Percentiles rank a stretch among this genome's conserved stretches.
phyloP scores from a whole-genome alignment of 1,284 basidiomycete genomes.

The Schizopora paradoxa region DNA sequence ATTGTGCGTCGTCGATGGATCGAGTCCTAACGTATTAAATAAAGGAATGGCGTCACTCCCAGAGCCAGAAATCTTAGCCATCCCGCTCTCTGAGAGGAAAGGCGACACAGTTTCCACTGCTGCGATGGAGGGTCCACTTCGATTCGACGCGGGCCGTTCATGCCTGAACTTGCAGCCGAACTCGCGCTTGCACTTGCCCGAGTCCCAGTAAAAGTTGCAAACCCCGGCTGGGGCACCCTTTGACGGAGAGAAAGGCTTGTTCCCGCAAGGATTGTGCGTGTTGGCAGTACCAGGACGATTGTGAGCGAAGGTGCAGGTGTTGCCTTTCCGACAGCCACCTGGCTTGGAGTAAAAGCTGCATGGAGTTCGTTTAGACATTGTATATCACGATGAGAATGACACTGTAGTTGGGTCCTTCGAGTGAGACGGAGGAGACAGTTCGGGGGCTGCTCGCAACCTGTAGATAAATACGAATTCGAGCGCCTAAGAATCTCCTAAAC shows the following conservation, averaged over 20 bases:
- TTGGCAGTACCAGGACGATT: constrained; percentile 19
- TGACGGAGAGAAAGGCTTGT: constrained; percentile 12
- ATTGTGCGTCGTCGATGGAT: constrained; percentile 48
- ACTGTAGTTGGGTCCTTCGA: background rate
- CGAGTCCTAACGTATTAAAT: constrained; percentile 24
- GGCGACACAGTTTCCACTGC: constrained; percentile 31
- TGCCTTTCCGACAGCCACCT: constrained; percentile 37
- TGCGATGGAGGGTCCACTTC: constrained; percentile 10
- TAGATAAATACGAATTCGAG: too few species aligned
- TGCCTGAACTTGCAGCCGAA: constrained; percentile 48
- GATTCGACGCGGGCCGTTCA: constrained; percentile 21
- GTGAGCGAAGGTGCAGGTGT: constrained; percentile 31
- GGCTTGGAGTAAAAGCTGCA: constrained; percentile 36
- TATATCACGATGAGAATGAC: background rate
- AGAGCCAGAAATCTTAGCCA: constrained; percentile 36
- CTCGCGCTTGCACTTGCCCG: constrained; percentile 41
- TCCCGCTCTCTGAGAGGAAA: constrained; percentile 42
- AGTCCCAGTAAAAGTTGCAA: constrained; percentile 49
- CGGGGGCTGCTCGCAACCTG: too few species aligned
- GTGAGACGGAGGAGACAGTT: too few species aligned
- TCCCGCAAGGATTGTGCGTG: constrained; percentile 15
- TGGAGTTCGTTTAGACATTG: constrained; percentile 18
- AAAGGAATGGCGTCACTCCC: constrained; percentile 35
- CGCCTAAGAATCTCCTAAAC: too few species aligned
- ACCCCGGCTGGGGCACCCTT: constrained; percentile 28